Base-by-base conservation (phyloP, 306 rosid species). In the Cucumis hystrix region DNA sequence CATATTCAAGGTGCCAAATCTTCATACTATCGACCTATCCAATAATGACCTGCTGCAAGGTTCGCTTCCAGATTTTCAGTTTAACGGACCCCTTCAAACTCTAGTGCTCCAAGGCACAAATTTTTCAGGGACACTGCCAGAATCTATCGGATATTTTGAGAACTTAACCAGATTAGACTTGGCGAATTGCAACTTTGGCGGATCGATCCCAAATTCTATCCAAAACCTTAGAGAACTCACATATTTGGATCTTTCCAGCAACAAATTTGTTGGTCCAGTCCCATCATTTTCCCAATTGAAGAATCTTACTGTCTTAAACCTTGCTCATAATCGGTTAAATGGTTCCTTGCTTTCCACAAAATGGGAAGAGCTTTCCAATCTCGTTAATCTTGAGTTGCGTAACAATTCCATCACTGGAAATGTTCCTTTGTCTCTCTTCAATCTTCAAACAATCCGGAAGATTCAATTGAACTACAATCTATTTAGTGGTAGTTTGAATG, bases 251-350 rank as follows among this genome's bases (percentile, higher is more conserved):
- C 16, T 83, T 6, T 75, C 83, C 2, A 0, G 0, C 0, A 85
- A 80, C 84, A 74, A 56, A 4, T 83, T 85, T 14, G 64, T 16
- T 6, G 86, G 88, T 70, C 65, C 84, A 47, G 17, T 85, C 51
- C 86, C 88, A 17, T 78, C 74, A 3, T 81, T 83, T n/a, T 30
- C 58, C 1, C 25, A 55, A 72, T 69, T 77, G 54, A 71, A 61
- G 76, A 78, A 78, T 55, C 59, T 85, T 37, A 76, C 78, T 0
- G 4, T 23, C 2, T 3, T 85, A 21, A 7, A 35, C 82, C 75
- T 85, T 10, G 79, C 84, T 6, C 14, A 7, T 62, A 85, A 85
- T 76, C 6, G 7, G 2, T 18, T 85, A 40, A 47, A 23, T 37
- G 86, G 88, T 51, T 45, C 57, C 51, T 75, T 85, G 28, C 5